phyloP scores from a whole-genome alignment of 1,139 yeast species.

The Geotrichum phurueaensis region DNA sequence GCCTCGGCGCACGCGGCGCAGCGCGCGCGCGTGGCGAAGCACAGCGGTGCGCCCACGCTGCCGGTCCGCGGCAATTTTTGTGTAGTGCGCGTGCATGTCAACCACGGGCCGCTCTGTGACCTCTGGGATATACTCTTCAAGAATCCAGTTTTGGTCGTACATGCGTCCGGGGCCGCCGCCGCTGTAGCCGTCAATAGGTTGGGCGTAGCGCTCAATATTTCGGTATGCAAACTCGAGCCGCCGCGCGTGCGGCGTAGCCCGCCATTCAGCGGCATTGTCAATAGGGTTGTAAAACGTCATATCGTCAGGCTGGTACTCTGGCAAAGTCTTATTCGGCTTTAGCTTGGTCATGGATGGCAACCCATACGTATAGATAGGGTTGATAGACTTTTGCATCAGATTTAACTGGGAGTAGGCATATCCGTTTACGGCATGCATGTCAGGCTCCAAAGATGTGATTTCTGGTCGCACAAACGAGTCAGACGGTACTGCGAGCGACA shows the following conservation, averaged over 20 bases:
- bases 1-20: not conserved
- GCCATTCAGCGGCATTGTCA: not conserved
- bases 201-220: not conserved
- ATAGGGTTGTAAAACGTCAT: not conserved
- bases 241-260: not conserved
- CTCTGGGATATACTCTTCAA: slow-evolving; percentile 2
- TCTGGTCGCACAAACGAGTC: not conserved
- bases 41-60: not conserved
- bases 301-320: not conserved
- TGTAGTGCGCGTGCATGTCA: not conserved
- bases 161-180: not conserved
- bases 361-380: not conserved
- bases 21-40: not conserved
- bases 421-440: not conserved
- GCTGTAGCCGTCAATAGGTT: not conserved
- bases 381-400: not conserved
- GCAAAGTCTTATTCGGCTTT: not conserved
- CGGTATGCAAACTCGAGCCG: not conserved
- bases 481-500: not conserved
- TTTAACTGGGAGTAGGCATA: not conserved
- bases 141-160: slow-evolving; percentile 4
- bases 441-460: not conserved
- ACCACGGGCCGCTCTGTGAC: not conserved
- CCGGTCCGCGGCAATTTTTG: not conserved
- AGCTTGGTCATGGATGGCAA: not conserved